Conservation (phyloP, 306 rosid species). For the Astragalus glycyphyllos region DNA sequence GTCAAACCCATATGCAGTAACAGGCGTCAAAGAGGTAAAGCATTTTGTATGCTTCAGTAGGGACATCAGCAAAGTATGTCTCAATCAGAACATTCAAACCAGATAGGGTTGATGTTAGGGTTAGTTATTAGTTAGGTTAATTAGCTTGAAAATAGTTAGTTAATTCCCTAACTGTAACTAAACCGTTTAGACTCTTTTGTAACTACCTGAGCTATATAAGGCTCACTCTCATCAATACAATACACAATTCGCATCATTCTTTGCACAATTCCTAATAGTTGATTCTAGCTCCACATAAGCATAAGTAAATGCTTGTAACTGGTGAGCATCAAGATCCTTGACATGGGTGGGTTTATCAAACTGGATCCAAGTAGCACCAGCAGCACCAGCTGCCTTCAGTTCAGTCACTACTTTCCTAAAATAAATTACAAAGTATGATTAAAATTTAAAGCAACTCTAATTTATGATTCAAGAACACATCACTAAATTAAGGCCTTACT, state of each 20-base stretch:
- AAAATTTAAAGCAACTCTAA: neutral
- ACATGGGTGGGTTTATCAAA: conserved; percentile 87
- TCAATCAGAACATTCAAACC: conserved; percentile 74
- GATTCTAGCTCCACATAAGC: conserved; percentile 73
- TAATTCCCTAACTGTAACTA: no score
- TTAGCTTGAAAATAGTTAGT: no score
- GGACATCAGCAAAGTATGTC: conserved; percentile 83
- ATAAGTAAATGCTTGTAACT: conserved; percentile 66
- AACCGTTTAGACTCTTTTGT: no score
- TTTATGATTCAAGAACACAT: conserved; percentile 22
- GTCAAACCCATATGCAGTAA: conserved; percentile 77
- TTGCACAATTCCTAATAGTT: no score
- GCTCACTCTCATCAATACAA: no score
- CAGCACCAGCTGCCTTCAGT: conserved; percentile 75
- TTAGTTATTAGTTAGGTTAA: no score
- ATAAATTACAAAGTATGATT: conserved; percentile 24
- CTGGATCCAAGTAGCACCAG: conserved; percentile 89
- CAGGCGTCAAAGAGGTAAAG: conserved; percentile 79
- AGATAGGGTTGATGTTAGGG: no score
- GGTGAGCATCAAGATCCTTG: conserved; percentile 70
- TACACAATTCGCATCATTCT: no score
- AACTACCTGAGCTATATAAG: no score
- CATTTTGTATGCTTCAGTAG: conserved; percentile 72
- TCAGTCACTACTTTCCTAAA: conserved; percentile 82
- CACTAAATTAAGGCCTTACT: conserved; percentile 48